Evolutionary conservation across 306 rosid species (phyloP), one percentile per base, ranked within the genome.

Genomic region (Benincasa hispida): DNA sequence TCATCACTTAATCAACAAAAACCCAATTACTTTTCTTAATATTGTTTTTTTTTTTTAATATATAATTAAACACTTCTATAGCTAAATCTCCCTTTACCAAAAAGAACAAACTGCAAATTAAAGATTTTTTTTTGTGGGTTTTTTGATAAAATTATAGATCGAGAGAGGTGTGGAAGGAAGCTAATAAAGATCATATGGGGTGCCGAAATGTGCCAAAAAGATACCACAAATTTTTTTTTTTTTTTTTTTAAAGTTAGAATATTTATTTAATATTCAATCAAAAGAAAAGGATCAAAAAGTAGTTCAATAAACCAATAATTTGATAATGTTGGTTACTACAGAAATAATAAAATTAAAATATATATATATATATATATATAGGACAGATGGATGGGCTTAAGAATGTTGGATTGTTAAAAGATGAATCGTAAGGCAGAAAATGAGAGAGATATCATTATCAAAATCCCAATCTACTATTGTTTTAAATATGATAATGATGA

Each of bases 281-380:
- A 67, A 11, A 67, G 4, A n/a, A 39, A 63, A 21, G 21, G 53
- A 10, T 0, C 18, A 67, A 67, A 67, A 67, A 28, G 67, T 30
- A 60, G 74, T 67, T 39, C 3, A 35, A 59, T 59, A 63, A 17
- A n/a, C 74, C 74, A 67, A 67, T 67, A n/a, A 67, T 67, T 67
- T 67, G 74, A 67, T 39, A 63, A 62, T 8, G 2, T 54, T 54
- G 25, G 59, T 54, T 54, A 12, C 15, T 5, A 17, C 1, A 61
- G 35, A 27, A 13, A 17, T 3, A 57, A 17, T n/a, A 6, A 32
- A 5, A 32, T n/a, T n/a, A n/a, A n/a, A n/a, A n/a, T n/a, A n/a
- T n/a, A n/a, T n/a, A n/a, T n/a, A n/a, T n/a, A n/a, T n/a, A n/a
- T n/a, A n/a, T n/a, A n/a, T n/a, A n/a, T n/a, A n/a, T n/a, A 30